Conservation (phyloP, 192 early-diverging fungal species). For the Linnemannia hyalina region DNA sequence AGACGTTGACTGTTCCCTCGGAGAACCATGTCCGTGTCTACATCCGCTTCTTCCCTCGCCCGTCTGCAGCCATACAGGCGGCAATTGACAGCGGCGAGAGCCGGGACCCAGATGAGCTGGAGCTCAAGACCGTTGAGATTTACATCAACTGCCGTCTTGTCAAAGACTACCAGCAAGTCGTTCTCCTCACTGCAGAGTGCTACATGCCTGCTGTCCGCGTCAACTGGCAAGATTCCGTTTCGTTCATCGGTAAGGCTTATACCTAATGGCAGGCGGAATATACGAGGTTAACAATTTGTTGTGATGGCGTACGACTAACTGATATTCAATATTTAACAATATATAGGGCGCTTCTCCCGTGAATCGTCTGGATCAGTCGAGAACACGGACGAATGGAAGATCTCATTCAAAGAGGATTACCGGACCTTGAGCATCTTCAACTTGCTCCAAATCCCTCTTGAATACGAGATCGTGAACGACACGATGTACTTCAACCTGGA, state of each 20-base stretch:
- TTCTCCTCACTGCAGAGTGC: conserved; percentile 73
- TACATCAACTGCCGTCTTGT: conserved; percentile 85
- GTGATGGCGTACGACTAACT: not conserved
- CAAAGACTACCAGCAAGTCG: conserved; percentile 83
- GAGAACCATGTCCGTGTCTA: conserved; percentile 76
- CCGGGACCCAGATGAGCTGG: conserved; percentile 63
- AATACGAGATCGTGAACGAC: conserved; percentile 79
- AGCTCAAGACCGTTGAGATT: conserved; percentile 78
- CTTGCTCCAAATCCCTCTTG: conserved; percentile 64
- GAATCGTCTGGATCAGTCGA: conserved; percentile 44
- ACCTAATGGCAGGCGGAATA: too few relatives aligned
- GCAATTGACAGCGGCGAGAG: conserved; percentile 58
- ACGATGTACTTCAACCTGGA: conserved; percentile 81
- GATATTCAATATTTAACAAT: not conserved
- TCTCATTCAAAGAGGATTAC: conserved; percentile 58
- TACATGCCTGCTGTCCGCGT: conserved; percentile 65
- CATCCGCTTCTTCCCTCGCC: conserved; percentile 70
- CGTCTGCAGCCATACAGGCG: conserved; percentile 56
- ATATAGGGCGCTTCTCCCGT: conserved; percentile 38
- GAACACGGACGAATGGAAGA: conserved; percentile 61
- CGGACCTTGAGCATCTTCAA: conserved; percentile 68
- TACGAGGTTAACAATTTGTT: not conserved
- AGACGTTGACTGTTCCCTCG: conserved; percentile 75
- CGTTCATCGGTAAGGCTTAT: conserved; percentile 60
- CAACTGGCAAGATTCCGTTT: conserved; percentile 56